Evolutionary conservation across 495 filamentous ascomycete genomes (phyloP), one percentile per base, ranked within the genome.

Genomic region (Xylaria grammica): DNA sequence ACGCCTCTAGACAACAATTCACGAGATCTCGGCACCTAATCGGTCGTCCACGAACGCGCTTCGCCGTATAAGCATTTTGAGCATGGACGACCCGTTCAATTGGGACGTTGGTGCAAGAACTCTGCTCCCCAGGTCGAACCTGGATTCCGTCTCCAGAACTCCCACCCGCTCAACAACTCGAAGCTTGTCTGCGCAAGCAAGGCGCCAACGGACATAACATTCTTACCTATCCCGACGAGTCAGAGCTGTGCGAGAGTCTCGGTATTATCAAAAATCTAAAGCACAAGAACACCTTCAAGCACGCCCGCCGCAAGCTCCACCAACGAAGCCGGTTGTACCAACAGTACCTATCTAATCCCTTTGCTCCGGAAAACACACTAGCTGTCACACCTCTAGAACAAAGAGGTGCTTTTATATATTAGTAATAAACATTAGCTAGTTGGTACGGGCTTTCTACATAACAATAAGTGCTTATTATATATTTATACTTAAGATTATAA

Each of bases 111-210:
- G 40, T 24, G 45, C 45, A 13, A 49, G 45, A 49, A 26, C 45
- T 49, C 45, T 49, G 45, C 22, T 49, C 45, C 22, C 45, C 11
- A 26, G 45, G n/a, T 49, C 45, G 45, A 49, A 26, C 45, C 20
- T 49, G 22, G 45, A 26, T 49, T 49, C 20, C 45, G 20, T 49
- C 9, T 9, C 45, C 9, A 49, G 45, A 49, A 10, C 45, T 49
- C 45, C 45, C 45, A 26, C 45, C 20, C 20, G 1, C 45, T 11
- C 3, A 49, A 2, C 45, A 49, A 49, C 45, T 49, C 22, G 22
- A 49, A 10, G 22, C 45, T 49, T 11, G 45, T 49, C 20, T 49
- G 45, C 45, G 45, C 45, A 15, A 49, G 45, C 45, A 49, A 49
- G 20, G 45, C 20, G 45, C 22, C 20, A 22, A 49, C 15, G 22